phyloP scores from a whole-genome alignment of 2,329 filamentous ascomycete genomes.

The Corniculantispora saksenae region DNA sequence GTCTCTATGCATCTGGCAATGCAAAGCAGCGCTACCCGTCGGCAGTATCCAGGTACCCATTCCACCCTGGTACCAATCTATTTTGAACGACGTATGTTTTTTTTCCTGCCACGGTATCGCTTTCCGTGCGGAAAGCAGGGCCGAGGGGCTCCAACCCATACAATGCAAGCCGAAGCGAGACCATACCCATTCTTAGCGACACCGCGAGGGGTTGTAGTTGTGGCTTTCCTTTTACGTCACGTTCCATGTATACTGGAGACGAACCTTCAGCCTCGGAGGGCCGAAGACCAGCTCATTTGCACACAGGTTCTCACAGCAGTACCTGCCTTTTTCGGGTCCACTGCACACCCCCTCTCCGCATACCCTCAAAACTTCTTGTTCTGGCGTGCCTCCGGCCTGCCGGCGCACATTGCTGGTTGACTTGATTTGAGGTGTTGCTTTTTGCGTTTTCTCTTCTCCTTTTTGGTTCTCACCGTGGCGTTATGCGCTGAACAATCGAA shows the following conservation, averaged over 20 bases:
- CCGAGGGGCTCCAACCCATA: background rate
- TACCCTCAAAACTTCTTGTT: background rate
- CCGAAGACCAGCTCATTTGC: background rate
- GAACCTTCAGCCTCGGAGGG: constrained; percentile 9
- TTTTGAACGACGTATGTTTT: background rate
- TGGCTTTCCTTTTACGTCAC: constrained; percentile 15
- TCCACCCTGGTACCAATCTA: background rate
- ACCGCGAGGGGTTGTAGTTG: constrained; percentile 4
- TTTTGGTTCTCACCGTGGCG: background rate
- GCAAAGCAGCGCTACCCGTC: constrained; percentile 3
- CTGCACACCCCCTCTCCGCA: background rate
- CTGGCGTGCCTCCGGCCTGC: background rate
- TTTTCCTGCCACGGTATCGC: background rate
- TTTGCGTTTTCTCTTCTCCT: background rate
- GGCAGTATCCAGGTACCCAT: background rate
- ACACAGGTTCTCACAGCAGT: background rate
- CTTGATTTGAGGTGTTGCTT: background rate
- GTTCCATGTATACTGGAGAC: constrained; percentile 13
- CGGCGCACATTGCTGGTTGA: background rate
- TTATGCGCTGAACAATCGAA: constrained; percentile 10
- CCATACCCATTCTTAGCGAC: background rate
- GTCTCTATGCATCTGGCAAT: background rate
- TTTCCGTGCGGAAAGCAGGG: constrained; percentile 4
- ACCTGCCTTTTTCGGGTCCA: background rate
- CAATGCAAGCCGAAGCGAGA: constrained; percentile 7